phyloP scores from a whole-genome alignment of 805 yeast species.

The Nakazawaea laoshanensis region DNA sequence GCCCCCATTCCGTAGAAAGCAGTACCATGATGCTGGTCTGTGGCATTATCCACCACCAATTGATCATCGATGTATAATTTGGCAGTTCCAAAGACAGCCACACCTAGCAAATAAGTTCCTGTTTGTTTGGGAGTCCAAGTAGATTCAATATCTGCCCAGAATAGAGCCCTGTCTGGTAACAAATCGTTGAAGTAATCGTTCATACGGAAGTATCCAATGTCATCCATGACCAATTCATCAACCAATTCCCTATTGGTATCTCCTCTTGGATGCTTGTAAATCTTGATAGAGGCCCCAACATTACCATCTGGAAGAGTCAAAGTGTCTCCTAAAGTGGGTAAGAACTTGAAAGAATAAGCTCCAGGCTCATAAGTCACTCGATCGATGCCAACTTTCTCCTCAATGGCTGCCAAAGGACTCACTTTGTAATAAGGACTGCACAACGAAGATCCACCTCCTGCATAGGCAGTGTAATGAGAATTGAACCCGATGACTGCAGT shows the following conservation, averaged over 20 bases:
- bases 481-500: constrained; percentile 55
- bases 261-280: constrained; percentile 16
- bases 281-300: constrained; percentile 17
- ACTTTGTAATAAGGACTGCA: constrained; percentile 37
- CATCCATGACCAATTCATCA: constrained; percentile 17
- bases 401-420: constrained; percentile 40
- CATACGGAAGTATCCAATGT: constrained; percentile 15
- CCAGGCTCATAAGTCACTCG: constrained; percentile 25
- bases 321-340: constrained; percentile 24
- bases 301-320: constrained; percentile 12
- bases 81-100: constrained; percentile 46
- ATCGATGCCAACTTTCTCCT: constrained; percentile 14
- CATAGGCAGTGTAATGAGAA: constrained; percentile 38
- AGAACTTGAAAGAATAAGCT: constrained; percentile 23
- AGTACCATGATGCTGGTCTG: constrained; percentile 39
- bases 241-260: constrained; percentile 16
- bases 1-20: constrained; percentile 50
- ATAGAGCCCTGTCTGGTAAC: constrained; percentile 17
- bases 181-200: constrained; percentile 22
- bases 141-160: constrained; percentile 37
- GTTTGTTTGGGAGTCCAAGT: constrained; percentile 35
- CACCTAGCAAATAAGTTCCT: constrained; percentile 44
- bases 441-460: constrained; percentile 61
- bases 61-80: constrained; percentile 43
- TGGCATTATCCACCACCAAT: constrained; percentile 47